Conservation (phyloP, 352 stramenopile genomes). For the Phytophthora podocarpi region DNA sequence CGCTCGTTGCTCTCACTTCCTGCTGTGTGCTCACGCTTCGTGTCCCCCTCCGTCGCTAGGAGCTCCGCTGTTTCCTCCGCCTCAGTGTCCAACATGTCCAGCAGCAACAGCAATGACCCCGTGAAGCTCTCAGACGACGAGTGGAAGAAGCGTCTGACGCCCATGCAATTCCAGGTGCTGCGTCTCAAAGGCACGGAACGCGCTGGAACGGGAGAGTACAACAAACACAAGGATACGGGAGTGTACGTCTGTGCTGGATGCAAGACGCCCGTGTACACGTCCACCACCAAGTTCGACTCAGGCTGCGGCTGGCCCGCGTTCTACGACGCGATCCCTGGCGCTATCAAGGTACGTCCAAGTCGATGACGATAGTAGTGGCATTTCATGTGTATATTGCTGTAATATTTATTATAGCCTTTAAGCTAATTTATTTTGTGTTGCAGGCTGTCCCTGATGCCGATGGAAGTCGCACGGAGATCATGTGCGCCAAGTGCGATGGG, state of each 20-base stretch:
- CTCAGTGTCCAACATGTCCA: slow-evolving; percentile 54
- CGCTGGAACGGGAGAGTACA: slow-evolving; percentile 87
- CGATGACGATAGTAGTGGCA: background rate
- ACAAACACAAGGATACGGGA: slow-evolving; percentile 86
- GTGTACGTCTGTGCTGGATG: slow-evolving; percentile 90
- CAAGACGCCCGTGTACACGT: slow-evolving; percentile 89
- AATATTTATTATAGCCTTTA: background rate
- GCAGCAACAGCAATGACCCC: slow-evolving; percentile 23
- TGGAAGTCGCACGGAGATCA: slow-evolving; percentile 84
- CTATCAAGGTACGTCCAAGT: slow-evolving; percentile 65
- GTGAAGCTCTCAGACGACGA: slow-evolving; percentile 70
- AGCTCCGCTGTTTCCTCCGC: background rate
- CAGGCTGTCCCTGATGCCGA: slow-evolving; percentile 73
- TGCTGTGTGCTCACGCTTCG: slow-evolving; percentile 7
- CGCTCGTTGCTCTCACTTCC: slow-evolving; percentile 27
- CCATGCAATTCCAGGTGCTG: slow-evolving; percentile 86
- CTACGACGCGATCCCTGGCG: slow-evolving; percentile 88
- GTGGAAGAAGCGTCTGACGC: slow-evolving; percentile 83
- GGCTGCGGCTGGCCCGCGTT: slow-evolving; percentile 92
- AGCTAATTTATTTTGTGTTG: slow-evolving; percentile 1
- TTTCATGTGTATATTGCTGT: background rate
- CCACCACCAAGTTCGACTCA: slow-evolving; percentile 90
- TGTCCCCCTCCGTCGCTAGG: slow-evolving; percentile 1
- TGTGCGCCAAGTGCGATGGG: slow-evolving; percentile 89
- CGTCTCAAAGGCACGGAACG: slow-evolving; percentile 92